Percentiles rank a stretch among this genome's conserved stretches.
These are phyloP conservation scores for Trypanosoma platydactyli DNA, from an alignment of 208 protist species.

Conservation along the genomic window DNA sequence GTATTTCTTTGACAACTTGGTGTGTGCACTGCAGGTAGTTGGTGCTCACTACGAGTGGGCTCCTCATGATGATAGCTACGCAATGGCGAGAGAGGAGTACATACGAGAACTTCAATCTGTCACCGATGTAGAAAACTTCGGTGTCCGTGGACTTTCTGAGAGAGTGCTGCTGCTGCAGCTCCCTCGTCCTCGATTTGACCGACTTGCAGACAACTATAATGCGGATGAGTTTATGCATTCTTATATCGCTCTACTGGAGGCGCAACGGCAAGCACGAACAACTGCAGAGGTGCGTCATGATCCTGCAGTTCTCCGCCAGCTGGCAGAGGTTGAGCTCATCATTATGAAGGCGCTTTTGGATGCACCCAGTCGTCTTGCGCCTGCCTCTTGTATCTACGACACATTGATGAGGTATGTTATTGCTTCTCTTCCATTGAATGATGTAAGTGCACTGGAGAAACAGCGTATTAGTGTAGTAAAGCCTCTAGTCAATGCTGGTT, in stretches of 20 bases:
- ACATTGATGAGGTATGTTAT: slow-evolving; percentile 30
- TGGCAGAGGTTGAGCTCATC: slow-evolving; percentile 27
- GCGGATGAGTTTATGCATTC: slow-evolving; percentile 69
- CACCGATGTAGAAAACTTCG: slow-evolving; percentile 10
- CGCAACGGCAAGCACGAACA: slow-evolving; percentile 29
- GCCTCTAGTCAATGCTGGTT: slow-evolving; percentile 40
- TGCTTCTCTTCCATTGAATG: slow-evolving; percentile 13
- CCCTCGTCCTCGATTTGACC: slow-evolving; percentile 21
- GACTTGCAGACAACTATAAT: slow-evolving; percentile 26
- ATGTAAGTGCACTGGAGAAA: not conserved
- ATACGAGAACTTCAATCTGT: slow-evolving; percentile 8
- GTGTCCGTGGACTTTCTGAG: slow-evolving; percentile 20
- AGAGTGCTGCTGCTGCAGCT: slow-evolving; percentile 12
- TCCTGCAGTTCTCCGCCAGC: slow-evolving; percentile 1
- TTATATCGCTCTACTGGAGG: slow-evolving; percentile 51
- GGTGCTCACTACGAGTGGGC: slow-evolving; percentile 16
- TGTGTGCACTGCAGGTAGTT: slow-evolving; percentile 33
- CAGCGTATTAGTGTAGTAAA: slow-evolving; percentile 21
- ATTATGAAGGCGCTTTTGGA: slow-evolving; percentile 41
- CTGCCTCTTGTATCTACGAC: slow-evolving; percentile 26
- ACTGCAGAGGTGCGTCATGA: slow-evolving; percentile 5
- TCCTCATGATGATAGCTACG: slow-evolving; percentile 4
- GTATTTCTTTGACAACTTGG: slow-evolving; percentile 57
- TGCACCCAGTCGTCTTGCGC: slow-evolving; percentile 7
- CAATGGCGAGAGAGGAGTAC: not conserved